Evolutionary conservation across 139 green algal genomes (phyloP).

Genomic region (Spirogloea muscicola): DNA sequence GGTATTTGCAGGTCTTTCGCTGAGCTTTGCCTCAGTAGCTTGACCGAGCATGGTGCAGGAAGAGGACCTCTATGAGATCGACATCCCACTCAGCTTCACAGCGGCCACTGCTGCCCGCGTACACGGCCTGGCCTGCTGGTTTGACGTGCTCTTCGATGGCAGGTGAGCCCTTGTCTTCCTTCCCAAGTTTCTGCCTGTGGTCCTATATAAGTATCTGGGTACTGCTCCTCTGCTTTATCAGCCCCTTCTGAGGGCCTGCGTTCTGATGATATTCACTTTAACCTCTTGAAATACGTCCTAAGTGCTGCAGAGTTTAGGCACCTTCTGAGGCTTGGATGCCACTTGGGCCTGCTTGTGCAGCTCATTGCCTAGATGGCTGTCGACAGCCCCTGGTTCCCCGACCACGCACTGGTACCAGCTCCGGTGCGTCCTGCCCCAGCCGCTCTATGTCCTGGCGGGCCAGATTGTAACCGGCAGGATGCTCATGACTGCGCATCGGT

Average conservation of each 20-base stretch:
- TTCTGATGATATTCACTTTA: too few species aligned
- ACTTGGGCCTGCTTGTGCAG: too few species aligned
- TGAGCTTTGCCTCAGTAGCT: too few species aligned
- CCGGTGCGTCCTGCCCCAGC: constrained; percentile 48
- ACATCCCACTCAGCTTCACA: constrained; percentile 68
- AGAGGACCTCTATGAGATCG: constrained; percentile 72
- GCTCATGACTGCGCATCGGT: constrained; percentile 14
- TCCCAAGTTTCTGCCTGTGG: too few species aligned
- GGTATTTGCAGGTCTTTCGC: too few species aligned
- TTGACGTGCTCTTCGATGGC: constrained; percentile 89
- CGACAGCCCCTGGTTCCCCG: constrained; percentile 82
- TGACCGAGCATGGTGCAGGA: constrained; percentile 51
- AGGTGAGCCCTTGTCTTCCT: constrained; percentile 7
- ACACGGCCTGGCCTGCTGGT: constrained; percentile 90
- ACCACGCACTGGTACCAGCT: constrained; percentile 89
- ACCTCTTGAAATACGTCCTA: too few species aligned
- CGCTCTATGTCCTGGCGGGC: constrained; percentile 30
- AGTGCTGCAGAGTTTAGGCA: too few species aligned
- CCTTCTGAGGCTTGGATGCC: too few species aligned
- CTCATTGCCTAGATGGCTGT: constrained; percentile 67
- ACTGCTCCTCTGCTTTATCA: too few species aligned
- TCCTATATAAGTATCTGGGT: too few species aligned
- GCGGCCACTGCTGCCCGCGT: constrained; percentile 45
- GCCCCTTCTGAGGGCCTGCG: too few species aligned
- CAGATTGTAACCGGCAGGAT: constrained; percentile 35